Evolutionary conservation across 2,329 filamentous ascomycete genomes (phyloP), one percentile per base, ranked within the genome.

Genomic region (Colletotrichum incanum): DNA sequence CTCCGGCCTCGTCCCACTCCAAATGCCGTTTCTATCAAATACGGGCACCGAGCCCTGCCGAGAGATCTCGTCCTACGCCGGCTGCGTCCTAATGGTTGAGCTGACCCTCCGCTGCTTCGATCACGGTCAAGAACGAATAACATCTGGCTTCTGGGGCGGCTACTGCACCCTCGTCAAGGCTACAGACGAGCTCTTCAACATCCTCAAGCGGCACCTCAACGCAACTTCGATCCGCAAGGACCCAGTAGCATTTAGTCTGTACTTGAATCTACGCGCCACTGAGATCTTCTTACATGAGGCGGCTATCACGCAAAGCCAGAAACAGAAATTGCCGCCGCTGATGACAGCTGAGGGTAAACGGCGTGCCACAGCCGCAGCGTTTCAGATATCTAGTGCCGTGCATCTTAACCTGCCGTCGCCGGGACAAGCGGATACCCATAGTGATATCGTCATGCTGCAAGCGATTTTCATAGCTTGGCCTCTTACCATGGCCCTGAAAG

Each of bases 11-110:
- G 28, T n/a, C 1, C 52, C 31, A n/a, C 26, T 55, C 28, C 37
- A 37, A 4, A 37, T 55, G 28, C 52, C 52, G 12, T 55, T 37
- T 11, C 5, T 55, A 11, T 20, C 52, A 16, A 39, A 73, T 55
- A 34, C 61, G 65, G 26, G 41, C 9, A 31, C 31, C 52, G 16
- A 37, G 2, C 16, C 7, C 6, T 7, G 52, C 12, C 52, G 18
- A 3, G 52, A 55, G 18, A 37, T 55, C 31, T 55, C 52, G 20
- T 73, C 73, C 23, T 74, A 71, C 45, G 71, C 67, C 31, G 71
- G 66, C 34, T 73, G 73, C 34, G 65, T 71, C 16, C 60, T 74
- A 5, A 73, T 74, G 55, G 73, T 74, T 8, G 62, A 73, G 14
- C 50, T 73, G 31, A 54, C 61, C 20, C 52, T 73, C 7, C 67